Evolutionary conservation across 1,139 yeast genomes (phyloP).

Genomic region (Blastobotrys illinoisensis): DNA sequence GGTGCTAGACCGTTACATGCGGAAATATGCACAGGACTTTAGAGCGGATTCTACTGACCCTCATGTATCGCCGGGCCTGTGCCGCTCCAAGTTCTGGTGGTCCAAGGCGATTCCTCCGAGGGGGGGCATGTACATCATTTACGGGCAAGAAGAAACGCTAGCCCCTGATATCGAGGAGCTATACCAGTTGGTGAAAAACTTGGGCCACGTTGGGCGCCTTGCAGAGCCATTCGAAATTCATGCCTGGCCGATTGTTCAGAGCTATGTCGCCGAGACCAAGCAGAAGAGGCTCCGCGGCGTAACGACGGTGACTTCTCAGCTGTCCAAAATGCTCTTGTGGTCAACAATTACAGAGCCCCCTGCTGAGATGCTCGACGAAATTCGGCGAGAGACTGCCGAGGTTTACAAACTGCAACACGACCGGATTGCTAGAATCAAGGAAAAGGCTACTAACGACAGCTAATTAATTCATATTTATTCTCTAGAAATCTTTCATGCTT

Average conservation of each 20-base stretch:
- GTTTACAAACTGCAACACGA: not conserved
- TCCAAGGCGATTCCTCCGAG: constrained; percentile 35
- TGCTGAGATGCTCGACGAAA: constrained; percentile 5
- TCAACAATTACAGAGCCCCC: constrained; percentile 14
- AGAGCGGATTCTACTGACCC: constrained; percentile 19
- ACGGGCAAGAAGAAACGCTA: constrained; percentile 39
- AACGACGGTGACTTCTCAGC: constrained; percentile 22
- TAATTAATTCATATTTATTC: not conserved
- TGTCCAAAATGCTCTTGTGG: constrained; percentile 32
- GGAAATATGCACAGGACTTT: constrained; percentile 9
- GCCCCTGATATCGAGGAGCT: constrained; percentile 36
- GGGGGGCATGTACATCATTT: constrained; percentile 31
- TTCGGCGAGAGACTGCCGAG: not conserved
- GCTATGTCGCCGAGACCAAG: constrained; percentile 25
- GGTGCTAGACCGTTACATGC: constrained; percentile 18
- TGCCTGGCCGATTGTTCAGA: constrained; percentile 32
- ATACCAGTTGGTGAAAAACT: constrained; percentile 14
- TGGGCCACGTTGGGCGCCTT: constrained; percentile 11
- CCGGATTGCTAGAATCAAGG: not conserved
- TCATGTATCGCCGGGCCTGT: constrained; percentile 35
- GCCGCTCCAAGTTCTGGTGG: constrained; percentile 38
- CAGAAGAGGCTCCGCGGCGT: constrained; percentile 28
- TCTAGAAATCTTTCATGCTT: no score
- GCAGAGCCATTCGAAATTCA: constrained; percentile 29
- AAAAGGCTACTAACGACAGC: not conserved